Percentiles rank a stretch among this genome's conserved stretches.
Evolutionary conservation across 2,329 filamentous ascomycete species (phyloP).

Genomic region (Fusarium agapanthi): DNA sequence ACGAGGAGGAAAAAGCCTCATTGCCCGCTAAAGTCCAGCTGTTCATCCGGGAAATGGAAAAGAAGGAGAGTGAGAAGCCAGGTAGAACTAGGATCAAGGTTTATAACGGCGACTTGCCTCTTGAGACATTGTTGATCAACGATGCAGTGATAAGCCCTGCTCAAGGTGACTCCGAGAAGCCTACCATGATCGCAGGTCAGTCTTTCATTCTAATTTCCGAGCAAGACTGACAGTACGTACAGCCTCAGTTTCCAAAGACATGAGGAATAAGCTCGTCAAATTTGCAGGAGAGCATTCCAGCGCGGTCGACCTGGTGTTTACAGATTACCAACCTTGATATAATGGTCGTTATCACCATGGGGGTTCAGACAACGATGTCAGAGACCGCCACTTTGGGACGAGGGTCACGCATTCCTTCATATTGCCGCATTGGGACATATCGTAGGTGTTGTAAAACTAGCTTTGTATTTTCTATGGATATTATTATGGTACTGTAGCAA

Average conservation of each 20-base stretch:
- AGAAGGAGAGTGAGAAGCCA: background rate
- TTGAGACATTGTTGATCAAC: background rate
- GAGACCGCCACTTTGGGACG: background rate
- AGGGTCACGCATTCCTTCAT: background rate
- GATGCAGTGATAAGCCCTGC: background rate
- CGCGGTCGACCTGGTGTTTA: slow-evolving; percentile 4
- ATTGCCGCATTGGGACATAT: background rate
- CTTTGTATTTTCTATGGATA: too few species aligned
- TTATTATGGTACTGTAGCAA: too few species aligned
- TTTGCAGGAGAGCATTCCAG: background rate
- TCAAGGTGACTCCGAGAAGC: background rate
- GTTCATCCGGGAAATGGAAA: background rate
- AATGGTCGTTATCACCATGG: background rate
- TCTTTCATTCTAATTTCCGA: background rate
- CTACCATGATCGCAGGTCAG: background rate
- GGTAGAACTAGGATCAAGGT: background rate
- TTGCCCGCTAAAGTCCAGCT: background rate
- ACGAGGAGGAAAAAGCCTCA: background rate
- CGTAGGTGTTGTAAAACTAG: background rate
- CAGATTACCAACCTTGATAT: slow-evolving; percentile 6
- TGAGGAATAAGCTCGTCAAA: background rate
- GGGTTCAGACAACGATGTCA: background rate
- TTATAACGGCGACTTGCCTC: background rate
- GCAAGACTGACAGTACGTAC: background rate
- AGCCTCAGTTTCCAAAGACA: slow-evolving; percentile 7